Evolutionary conservation across 176 grass and related monocot genomes (phyloP), one percentile per base, ranked within the genome.

Genomic region (Pontederia paniculata): DNA sequence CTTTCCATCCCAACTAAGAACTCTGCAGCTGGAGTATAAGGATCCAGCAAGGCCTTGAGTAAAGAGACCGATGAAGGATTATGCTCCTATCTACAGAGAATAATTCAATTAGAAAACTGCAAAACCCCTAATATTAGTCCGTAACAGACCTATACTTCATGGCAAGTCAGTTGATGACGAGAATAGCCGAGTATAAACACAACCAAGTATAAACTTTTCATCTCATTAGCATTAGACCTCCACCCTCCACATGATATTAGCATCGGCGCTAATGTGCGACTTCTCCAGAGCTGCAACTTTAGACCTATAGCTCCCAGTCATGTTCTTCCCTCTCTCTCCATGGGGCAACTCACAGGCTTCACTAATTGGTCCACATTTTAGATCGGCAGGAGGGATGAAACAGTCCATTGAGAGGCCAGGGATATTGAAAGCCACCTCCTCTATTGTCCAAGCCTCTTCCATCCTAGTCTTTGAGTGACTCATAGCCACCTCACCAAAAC

Each of bases 381-480:
- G 52, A 12, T 67, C 64, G 0, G 48, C 64, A 1, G 64, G 64
- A 44, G 64, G 64, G 31, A 67, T 67, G 50, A 67, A 67, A 54
- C 64, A 67, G 18, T 67, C 64, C 64, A 67, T 44, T 12, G 64
- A 67, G 23, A 67, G 64, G 50, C 64, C 64, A 22, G 64, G 21
- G 44, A 67, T 50, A 23, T 67, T 54, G n/a, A 67, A 67, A 12
- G 64, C 64, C 11, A 54, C 64, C 64, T 67, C 64, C 50, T 67
- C 64, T 4, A 67, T 67, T 15, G 64, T 67, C 64, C 64, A 67
- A 9, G 31, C n/a, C 50, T 67, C 64, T 37, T 67, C 64, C 64
- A 67, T 67, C 48, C 64, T 67, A 25, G 64, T 67, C 37, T 67
- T 67, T 8, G 64, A 42, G 25, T 67, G 64, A 17, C 64, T 67